Percentiles rank a stretch among this genome's conserved stretches.
Conservation (phyloP, 208 protist species). For the Trypanosoma cruzi region DNA sequence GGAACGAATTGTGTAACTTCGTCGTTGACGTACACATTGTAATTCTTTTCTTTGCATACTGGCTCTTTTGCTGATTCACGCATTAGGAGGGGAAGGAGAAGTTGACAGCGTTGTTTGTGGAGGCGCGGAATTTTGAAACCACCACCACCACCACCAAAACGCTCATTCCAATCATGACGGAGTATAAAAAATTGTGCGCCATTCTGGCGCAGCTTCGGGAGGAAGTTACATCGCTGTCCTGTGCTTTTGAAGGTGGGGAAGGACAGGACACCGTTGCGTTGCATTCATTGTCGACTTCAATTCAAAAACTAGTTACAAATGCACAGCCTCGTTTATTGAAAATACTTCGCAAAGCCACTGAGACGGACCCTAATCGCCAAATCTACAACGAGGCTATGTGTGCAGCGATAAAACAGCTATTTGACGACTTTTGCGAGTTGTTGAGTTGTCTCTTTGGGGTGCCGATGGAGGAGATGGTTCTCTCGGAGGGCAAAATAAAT, state of each 20-base stretch:
- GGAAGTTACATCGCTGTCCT: slow-evolving; percentile 25
- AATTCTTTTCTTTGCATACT: background rate
- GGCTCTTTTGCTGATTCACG: background rate
- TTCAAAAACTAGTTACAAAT: slow-evolving; percentile 31
- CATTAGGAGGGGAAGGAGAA: background rate
- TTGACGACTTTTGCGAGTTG: slow-evolving; percentile 39
- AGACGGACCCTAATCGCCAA: slow-evolving; percentile 81
- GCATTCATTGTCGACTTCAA: slow-evolving; percentile 21
- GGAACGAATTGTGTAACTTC: background rate
- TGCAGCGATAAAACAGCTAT: slow-evolving; percentile 72
- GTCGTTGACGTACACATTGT: background rate
- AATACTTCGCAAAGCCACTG: slow-evolving; percentile 64
- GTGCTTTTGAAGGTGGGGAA: slow-evolving; percentile 21
- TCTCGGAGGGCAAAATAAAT: slow-evolving; percentile 24
- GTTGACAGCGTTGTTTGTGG: background rate
- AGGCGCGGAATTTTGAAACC: background rate
- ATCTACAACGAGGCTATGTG: slow-evolving; percentile 93
- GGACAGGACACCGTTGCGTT: slow-evolving; percentile 11
- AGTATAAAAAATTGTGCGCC: slow-evolving; percentile 66
- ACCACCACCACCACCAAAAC: background rate
- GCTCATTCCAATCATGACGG: slow-evolving; percentile 43
- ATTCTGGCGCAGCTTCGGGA: slow-evolving; percentile 37
- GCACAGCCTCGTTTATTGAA: slow-evolving; percentile 59
- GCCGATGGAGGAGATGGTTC: slow-evolving; percentile 18
- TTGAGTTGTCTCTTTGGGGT: slow-evolving; percentile 26